phyloP scores from a whole-genome alignment of 2,329 filamentous ascomycete genomes.

The Exophiala sideris region DNA sequence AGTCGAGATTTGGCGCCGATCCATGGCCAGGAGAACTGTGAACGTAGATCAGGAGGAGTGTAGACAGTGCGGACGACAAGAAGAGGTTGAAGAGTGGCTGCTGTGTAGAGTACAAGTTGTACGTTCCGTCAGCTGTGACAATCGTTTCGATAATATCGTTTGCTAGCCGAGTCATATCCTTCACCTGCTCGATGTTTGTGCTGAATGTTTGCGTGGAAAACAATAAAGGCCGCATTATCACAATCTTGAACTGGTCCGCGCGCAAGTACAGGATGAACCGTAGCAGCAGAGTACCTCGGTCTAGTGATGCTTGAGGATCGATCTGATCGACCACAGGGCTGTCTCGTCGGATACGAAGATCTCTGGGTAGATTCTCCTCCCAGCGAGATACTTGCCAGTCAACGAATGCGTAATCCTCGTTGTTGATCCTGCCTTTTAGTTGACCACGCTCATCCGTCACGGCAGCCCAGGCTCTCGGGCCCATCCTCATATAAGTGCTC shows the following conservation, averaged over 20 bases:
- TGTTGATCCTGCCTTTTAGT: slow-evolving; percentile 6
- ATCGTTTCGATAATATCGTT: slow-evolving; percentile 11
- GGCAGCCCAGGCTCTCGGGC: slow-evolving; percentile 11
- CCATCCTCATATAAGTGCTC: slow-evolving; percentile 11
- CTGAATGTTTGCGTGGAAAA: slow-evolving; percentile 7
- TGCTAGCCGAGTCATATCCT: slow-evolving; percentile 3
- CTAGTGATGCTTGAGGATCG: background rate
- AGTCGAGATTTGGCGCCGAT: background rate
- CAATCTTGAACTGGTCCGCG: slow-evolving; percentile 16
- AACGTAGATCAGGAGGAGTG: slow-evolving; percentile 8
- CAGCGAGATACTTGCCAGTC: slow-evolving; percentile 14
- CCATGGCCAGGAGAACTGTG: background rate
- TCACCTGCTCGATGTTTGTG: slow-evolving; percentile 5
- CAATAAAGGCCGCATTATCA: slow-evolving; percentile 11
- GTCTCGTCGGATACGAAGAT: background rate
- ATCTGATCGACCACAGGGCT: background rate
- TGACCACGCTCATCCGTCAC: slow-evolving; percentile 12
- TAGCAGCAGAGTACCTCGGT: slow-evolving; percentile 7
- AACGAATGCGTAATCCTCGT: slow-evolving; percentile 13
- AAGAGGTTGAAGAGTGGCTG: slow-evolving; percentile 13
- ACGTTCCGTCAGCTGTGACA: background rate
- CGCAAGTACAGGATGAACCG: slow-evolving; percentile 11
- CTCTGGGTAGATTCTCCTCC: slow-evolving; percentile 11
- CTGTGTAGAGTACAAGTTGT: slow-evolving; percentile 7
- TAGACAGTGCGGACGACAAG: slow-evolving; percentile 12